Conservation (phyloP, 176 grass and related monocot species). For the Themeda triandra region DNA sequence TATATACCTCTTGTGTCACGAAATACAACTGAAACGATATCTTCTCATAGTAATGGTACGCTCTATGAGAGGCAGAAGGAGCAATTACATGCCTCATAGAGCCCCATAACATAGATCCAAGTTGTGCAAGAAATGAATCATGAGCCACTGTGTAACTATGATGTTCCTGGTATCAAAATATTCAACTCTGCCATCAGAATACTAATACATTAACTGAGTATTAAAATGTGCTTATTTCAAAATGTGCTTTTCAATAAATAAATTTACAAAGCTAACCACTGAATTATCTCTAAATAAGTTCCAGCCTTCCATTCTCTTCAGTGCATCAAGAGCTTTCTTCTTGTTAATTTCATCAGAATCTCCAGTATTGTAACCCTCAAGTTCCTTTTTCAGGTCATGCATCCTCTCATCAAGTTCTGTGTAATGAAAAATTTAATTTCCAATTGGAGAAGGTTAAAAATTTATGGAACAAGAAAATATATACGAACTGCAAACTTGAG, state of each 20-base stretch:
- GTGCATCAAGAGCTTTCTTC: conserved; percentile 81
- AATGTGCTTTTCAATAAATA: not conserved
- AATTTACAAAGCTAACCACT: conserved; percentile 42
- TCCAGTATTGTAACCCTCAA: conserved; percentile 74
- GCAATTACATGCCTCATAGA: conserved; percentile 94
- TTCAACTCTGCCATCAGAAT: not conserved
- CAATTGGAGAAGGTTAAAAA: not conserved
- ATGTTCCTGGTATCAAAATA: conserved; percentile 51
- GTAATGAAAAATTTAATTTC: conserved; percentile 1
- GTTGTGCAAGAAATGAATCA: conserved; percentile 91
- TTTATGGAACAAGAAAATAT: conserved; percentile 2
- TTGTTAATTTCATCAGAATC: conserved; percentile 85
- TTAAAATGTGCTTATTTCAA: not conserved
- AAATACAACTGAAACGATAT: conserved; percentile 96
- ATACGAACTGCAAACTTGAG: not conserved
- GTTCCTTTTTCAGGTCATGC: conserved; percentile 84
- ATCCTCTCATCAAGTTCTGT: conserved; percentile 95
- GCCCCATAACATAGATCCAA: conserved; percentile 87
- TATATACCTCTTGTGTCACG: conserved; percentile 76
- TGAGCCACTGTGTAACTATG: conserved; percentile 76
- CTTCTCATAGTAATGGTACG: conserved; percentile 88
- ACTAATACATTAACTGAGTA: not conserved
- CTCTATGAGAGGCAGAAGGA: conserved; percentile 81
- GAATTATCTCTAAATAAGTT: conserved; percentile 77
- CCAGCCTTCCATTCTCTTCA: conserved; percentile 93